Evolutionary conservation across 768 basidiomycete genomes (phyloP), one percentile per base, ranked within the genome.

Genomic region (Boletus huronensis): DNA sequence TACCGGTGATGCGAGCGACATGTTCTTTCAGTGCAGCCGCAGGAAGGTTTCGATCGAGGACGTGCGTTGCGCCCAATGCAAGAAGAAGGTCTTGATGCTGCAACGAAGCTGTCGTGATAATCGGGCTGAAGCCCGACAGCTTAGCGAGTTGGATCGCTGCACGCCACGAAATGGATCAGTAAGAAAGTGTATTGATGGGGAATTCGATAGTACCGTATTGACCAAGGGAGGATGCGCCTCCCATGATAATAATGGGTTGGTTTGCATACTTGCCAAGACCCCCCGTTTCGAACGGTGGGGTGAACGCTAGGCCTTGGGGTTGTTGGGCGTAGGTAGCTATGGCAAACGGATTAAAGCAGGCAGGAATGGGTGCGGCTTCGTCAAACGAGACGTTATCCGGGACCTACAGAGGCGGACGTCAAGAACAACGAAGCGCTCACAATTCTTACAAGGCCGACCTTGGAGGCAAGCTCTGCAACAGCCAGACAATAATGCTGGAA

Each of bases 51-150:
- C 67, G 63, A 60, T 70, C 71, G 34, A 77, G 50, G 32, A 76
- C 64, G 55, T 71, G 63, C 1, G 74, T 75, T 21, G 75, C 73
- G 19, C 75, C 76, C 9, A 73, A 50, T 2, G 67, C 64, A 25
- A 60, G 53, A 26, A 76, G 63, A 9, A 63, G 58, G 5, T 52
- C 64, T 6, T 55, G 51, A 38, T 77, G 68, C 40, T 68, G 57
- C 19, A 62, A 43, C 17, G 76, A 75, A 0, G 76, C 65, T 0
- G 76, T 76, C n/a, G 73, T 65, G 47, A 75, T 68, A 48, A 75
- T 72, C 9, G 69, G 69, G 2, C 57, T 64, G 53, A 73, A 73
- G 11, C 64, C 70, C n/a, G 68, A 70, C 42, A 71, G 39, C n/a
- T 52, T 60, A 7, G 74, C 68, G 13, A 72, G 62, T 53, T 72